These are phyloP conservation scores for Phytophthora kernoviae DNA, from an alignment of 352 stramenopile species.

Conservation along the genomic window DNA sequence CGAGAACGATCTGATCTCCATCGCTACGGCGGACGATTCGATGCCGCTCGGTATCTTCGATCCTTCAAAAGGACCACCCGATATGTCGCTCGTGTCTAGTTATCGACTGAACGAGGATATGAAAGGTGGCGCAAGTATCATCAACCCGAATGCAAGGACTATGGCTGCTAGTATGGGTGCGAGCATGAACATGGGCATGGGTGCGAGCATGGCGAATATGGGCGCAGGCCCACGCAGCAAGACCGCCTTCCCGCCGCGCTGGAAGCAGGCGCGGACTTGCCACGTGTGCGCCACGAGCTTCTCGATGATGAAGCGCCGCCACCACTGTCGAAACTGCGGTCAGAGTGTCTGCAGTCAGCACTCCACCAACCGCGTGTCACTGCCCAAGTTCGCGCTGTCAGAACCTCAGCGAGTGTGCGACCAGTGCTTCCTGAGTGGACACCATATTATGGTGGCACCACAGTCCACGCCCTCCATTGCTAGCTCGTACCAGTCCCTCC, in stretches of 20 bases:
- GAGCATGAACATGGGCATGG: no score
- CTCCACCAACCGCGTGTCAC: constrained; percentile 78
- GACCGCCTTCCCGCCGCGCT: constrained; percentile 70
- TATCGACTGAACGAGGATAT: constrained; percentile 32
- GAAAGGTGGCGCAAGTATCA: constrained; percentile 22
- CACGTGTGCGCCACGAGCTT: constrained; percentile 70
- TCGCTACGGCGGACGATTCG: constrained; percentile 55
- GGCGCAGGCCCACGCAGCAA: constrained; percentile 38
- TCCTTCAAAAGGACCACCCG: constrained; percentile 33
- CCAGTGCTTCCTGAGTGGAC: constrained; percentile 76
- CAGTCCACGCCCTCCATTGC: constrained; percentile 37
- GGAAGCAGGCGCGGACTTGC: constrained; percentile 76
- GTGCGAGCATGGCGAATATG: neutral
- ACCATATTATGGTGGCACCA: constrained; percentile 52
- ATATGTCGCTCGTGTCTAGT: constrained; percentile 23
- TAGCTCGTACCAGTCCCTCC: constrained; percentile 48
- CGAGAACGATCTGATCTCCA: constrained; percentile 68
- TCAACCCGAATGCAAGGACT: constrained; percentile 27
- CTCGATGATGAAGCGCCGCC: constrained; percentile 72
- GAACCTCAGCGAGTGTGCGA: constrained; percentile 82
- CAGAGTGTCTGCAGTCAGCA: constrained; percentile 76
- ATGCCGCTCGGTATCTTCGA: constrained; percentile 40
- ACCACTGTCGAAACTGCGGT: constrained; percentile 85
- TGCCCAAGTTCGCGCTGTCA: constrained; percentile 73
- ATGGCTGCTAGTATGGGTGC: constrained; percentile 2